Evolutionary conservation across 345 rosid species (phyloP), one percentile per base, ranked within the genome.

Genomic region (Mangifera indica): DNA sequence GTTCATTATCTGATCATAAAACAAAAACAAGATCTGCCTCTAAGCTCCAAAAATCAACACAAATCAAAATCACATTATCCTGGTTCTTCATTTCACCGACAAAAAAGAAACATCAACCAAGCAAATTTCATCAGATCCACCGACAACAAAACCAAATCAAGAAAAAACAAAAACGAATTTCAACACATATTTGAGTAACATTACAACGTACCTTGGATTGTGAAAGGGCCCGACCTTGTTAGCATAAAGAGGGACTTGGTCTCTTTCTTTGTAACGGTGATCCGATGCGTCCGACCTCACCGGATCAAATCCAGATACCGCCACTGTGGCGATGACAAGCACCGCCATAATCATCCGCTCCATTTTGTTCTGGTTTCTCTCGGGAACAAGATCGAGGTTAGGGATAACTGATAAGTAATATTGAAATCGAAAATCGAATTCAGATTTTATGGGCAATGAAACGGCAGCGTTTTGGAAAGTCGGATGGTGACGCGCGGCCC

Each of bases 161-260:
- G 18, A 1, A 29, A 29, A 29, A 29, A 1, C 3, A 29, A 29
- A 29, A 29, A 29, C 3, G 32, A 29, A 29, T 3, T 29, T 29
- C 32, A 29, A 1, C 32, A 1, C 32, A 29, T 1, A 29, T 3
- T 1, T 29, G 32, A 22, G 56, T 15, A 1, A 17, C 21, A 18
- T 53, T n/a, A 60, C 1, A 29, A 29, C 32, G 32, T 42, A 63
- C 78, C 74, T 75, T 63, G 78, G 78, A 52, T 75, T 75, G 48
- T 75, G 78, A 48, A 69, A 75, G 45, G 78, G 78, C n/a, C 70
- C 78, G 15, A 75, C 78, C 56, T 75, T 75, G 40, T 75, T 75
- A 32, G 69, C 78, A 17, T 75, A 69, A 17, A 75, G 66, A 18
- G 74, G 74, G 46, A 75, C 74, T 42, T 11, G 10, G 4, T 75